Conservation (phyloP, 352 stramenopile genomes). For the Phytophthora brassicae region DNA sequence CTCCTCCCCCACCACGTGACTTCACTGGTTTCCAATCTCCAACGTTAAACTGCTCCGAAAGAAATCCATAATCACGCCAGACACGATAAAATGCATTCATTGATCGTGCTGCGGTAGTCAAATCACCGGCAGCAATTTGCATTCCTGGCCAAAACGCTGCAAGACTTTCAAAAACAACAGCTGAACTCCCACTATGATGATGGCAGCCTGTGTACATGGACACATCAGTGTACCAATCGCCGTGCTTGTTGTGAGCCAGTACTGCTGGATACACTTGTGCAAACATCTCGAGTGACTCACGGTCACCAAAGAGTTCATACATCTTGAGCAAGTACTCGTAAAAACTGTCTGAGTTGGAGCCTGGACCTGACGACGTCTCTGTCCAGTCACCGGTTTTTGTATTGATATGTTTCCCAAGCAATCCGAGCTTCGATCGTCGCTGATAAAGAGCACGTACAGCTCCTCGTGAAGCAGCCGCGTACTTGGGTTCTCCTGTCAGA, state of each 20-base stretch:
- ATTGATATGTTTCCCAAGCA: slow-evolving; percentile 97
- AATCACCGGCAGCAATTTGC: slow-evolving; percentile 93
- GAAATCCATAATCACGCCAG: slow-evolving; percentile 94
- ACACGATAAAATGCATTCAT: slow-evolving; percentile 96
- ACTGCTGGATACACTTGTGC: slow-evolving; percentile 68
- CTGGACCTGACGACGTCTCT: slow-evolving; percentile 77
- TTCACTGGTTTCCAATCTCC: slow-evolving; percentile 70
- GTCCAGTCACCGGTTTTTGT: slow-evolving; percentile 86
- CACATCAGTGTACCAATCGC: slow-evolving; percentile 86
- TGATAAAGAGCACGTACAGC: slow-evolving; percentile 81
- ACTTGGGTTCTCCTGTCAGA: slow-evolving; percentile 68
- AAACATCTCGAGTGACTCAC: slow-evolving; percentile 93
- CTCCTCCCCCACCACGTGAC: slow-evolving; percentile 32
- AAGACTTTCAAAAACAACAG: slow-evolving; percentile 85
- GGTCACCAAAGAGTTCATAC: slow-evolving; percentile 94
- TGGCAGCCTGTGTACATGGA: slow-evolving; percentile 81
- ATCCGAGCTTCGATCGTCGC: slow-evolving; percentile 69
- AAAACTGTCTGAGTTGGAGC: slow-evolving; percentile 97
- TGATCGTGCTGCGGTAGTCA: slow-evolving; percentile 76
- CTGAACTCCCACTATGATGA: slow-evolving; percentile 31
- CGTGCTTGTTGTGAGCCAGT: slow-evolving; percentile 69
- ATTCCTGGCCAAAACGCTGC: slow-evolving; percentile 97
- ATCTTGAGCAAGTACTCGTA: slow-evolving; percentile 99
- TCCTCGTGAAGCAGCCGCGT: slow-evolving; percentile 58
- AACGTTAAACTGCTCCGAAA: slow-evolving; percentile 97